phyloP scores from a whole-genome alignment of 75 land plant genomes.

The Pseudotsuga menziesii region DNA sequence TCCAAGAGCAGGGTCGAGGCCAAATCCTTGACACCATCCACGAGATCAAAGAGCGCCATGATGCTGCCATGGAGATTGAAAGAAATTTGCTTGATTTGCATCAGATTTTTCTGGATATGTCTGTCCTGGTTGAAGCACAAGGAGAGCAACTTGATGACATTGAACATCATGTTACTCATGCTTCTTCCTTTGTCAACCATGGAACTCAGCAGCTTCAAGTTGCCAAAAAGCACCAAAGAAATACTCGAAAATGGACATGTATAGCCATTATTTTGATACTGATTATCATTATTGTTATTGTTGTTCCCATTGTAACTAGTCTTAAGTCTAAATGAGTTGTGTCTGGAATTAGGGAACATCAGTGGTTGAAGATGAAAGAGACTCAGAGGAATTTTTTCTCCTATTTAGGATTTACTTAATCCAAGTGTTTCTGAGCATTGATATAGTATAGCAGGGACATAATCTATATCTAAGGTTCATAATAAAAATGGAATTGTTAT shows the following conservation, averaged over 20 bases:
- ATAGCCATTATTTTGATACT: slow-evolving; percentile 55
- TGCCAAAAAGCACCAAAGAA: slow-evolving; percentile 66
- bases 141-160: slow-evolving; percentile 85
- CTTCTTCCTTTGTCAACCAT: slow-evolving; percentile 47
- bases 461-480: not conserved
- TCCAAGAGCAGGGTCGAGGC: slow-evolving; percentile 73
- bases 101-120: slow-evolving; percentile 93
- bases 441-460: not conserved
- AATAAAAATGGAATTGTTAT: not conserved
- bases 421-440: not conserved
- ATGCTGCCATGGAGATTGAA: slow-evolving; percentile 80
- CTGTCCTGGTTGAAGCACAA: slow-evolving; percentile 88
- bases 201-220: slow-evolving; percentile 48
- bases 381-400: no score
- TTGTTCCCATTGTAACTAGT: slow-evolving; percentile 49
- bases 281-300: slow-evolving; percentile 34
- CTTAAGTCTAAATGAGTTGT: slow-evolving; percentile 2
- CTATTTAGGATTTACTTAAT: no score
- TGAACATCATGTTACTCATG: slow-evolving; percentile 63
- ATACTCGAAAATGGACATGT: slow-evolving; percentile 70
- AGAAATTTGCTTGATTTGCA: slow-evolving; percentile 77
- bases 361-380: no score
- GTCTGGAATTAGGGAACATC: no score
- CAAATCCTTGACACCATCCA: slow-evolving; percentile 67
- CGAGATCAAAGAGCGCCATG: slow-evolving; percentile 85